Evolutionary conservation across 2,329 filamentous ascomycete species (phyloP).

Genomic region (Cyphellophora attinorum): DNA sequence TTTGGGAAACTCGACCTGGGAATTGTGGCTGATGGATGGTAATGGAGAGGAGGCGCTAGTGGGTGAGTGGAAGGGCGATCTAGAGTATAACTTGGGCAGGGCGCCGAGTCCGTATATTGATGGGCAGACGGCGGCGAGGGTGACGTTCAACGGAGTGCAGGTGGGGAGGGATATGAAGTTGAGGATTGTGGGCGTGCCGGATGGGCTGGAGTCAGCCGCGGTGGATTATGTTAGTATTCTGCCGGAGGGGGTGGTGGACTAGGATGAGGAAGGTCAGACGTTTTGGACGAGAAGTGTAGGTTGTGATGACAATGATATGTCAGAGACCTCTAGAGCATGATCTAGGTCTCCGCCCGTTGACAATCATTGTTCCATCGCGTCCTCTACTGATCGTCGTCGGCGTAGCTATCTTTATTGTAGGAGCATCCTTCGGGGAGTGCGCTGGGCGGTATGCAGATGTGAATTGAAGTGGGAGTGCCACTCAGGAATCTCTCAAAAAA

Average conservation of each 20-base stretch:
- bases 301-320: no score
- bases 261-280: conserved; percentile 15
- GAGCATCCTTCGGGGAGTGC: no score
- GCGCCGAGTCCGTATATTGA: conserved; percentile 51
- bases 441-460: no score
- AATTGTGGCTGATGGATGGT: conserved; percentile 44
- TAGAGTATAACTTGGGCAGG: conserved; percentile 51
- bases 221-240: conserved; percentile 58
- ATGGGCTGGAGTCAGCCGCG: conserved; percentile 55
- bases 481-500: no score
- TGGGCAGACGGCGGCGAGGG: conserved; percentile 54
- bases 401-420: no score
- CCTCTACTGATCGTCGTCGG: no score
- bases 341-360: no score
- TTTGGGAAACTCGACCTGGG: conserved; percentile 48
- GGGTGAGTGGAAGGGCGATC: conserved; percentile 50
- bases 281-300: no score
- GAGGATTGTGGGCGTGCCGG: conserved; percentile 46
- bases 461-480: no score
- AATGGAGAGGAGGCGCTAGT: conserved; percentile 27
- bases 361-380: no score
- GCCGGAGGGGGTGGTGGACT: conserved; percentile 49
- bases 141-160: conserved; percentile 46
- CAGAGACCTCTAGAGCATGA: no score
- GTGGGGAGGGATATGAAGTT: conserved; percentile 44